Evolutionary conservation across 176 grass and related monocot genomes (phyloP).

Genomic region (Luzula sylvatica): DNA sequence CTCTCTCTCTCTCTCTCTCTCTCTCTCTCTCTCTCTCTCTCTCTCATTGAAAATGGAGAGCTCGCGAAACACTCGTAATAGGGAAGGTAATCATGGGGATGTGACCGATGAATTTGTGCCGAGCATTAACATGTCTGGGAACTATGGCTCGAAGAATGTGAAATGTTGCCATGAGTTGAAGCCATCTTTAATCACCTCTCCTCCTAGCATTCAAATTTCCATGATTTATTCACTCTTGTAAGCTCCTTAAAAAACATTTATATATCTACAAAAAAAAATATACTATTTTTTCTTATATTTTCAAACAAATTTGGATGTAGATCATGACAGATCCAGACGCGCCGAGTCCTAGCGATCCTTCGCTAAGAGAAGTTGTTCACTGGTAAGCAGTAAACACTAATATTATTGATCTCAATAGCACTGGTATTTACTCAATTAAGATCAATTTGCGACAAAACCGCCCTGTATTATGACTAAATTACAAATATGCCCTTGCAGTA

Average conservation of each 20-base stretch:
- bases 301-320: neutral
- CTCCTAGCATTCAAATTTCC: slow-evolving; percentile 18
- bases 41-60: slow-evolving; percentile 11
- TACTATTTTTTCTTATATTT: neutral
- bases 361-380: slow-evolving; percentile 36
- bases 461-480: too few relatives aligned
- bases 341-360: slow-evolving; percentile 33
- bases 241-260: too few relatives aligned
- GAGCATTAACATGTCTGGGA: slow-evolving; percentile 16
- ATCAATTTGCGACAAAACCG: too few relatives aligned
- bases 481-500: too few relatives aligned
- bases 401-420: slow-evolving; percentile 46
- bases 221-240: slow-evolving; percentile 28
- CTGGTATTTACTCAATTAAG: slow-evolving; percentile 3
- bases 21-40: neutral
- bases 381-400: too few relatives aligned
- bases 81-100: slow-evolving; percentile 35
- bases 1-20: too few relatives aligned
- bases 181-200: slow-evolving; percentile 17
- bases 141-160: slow-evolving; percentile 26
- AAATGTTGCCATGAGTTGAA: slow-evolving; percentile 38
- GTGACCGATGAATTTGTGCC: slow-evolving; percentile 37
- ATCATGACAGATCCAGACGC: slow-evolving; percentile 41
- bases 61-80: slow-evolving; percentile 28
- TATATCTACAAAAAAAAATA: neutral